Evolutionary conservation across 2,329 filamentous ascomycete species (phyloP), one percentile per base, ranked within the genome.

Genomic region (Apiospora rasikravindrae): DNA sequence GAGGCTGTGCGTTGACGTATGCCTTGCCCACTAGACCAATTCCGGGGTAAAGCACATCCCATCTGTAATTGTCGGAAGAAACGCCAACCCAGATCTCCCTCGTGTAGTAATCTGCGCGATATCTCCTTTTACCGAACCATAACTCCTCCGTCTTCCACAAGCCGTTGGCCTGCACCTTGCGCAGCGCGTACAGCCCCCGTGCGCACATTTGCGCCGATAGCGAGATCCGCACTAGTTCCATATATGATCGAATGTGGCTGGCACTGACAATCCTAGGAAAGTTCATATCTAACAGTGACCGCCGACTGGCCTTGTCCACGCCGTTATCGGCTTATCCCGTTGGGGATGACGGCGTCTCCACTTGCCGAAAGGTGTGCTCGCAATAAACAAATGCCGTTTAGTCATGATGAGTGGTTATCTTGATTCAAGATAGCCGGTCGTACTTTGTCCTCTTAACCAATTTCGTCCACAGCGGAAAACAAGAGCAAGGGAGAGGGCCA

Each of bases 391-490:
- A 64, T n/a, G 19, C 22, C 3, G 29, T n/a, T 61, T 64, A 64
- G 57, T 64, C 57, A 64, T 64, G 29, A 64, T 64, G 57, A 40
- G 57, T 64, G 57, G 14, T 64, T 64, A 64, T 64, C 57, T 64
- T 64, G 33, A 64, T n/a, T 16, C 33, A 22, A 37, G 53, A n/a
- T 37, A 61, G 53, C 29, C n/a, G 19, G 53, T 14, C 24, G 51
- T 16, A 13, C 10, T 7, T 13, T 53, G 8, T 37, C 16, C 7
- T 61, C 24, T 29, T 16, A 26, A 33, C 16, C 29, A 22, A 5
- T n/a, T 14, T 29, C 37, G 10, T 37, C 53, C n/a, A 2, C 19
- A n/a, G 7, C 19, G 5, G 49, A 40, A 61, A 37, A 13, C 4
- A 4, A 29, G 29, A 22, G 29, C 14, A 40, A 33, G 53, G 29